phyloP scores from a whole-genome alignment of 2,329 filamentous ascomycete species.

The Xylogone sp. region DNA sequence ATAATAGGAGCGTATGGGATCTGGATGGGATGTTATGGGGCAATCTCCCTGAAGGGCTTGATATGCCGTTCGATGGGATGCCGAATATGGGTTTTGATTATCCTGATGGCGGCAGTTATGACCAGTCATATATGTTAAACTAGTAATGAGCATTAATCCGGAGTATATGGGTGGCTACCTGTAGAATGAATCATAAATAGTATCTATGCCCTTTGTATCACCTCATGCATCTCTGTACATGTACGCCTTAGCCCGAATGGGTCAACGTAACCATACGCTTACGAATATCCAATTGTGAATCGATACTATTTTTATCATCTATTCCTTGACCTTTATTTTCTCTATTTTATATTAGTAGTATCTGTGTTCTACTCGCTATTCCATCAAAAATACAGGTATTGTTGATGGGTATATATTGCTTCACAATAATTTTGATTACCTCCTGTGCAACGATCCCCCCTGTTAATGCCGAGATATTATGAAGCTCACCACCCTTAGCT shows the following conservation, averaged over 20 bases:
- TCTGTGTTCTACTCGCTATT: conserved; percentile 37
- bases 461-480: conserved; percentile 83
- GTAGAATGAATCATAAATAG: too few species aligned
- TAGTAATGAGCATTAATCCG: conserved; percentile 10
- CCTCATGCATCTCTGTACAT: too few species aligned
- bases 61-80: conserved; percentile 27
- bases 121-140: conserved; percentile 18
- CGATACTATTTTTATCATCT: too few species aligned
- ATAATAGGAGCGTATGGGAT: conserved; percentile 53
- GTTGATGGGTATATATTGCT: conserved; percentile 68
- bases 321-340: background rate
- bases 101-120: background rate
- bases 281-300: too few species aligned
- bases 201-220: too few species aligned
- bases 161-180: too few species aligned
- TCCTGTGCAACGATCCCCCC: conserved; percentile 97
- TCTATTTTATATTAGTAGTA: conserved; percentile 21
- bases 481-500: conserved; percentile 78
- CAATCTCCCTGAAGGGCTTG: conserved; percentile 34
- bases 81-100: conserved; percentile 21
- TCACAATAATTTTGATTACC: conserved; percentile 82
- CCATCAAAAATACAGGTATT: conserved; percentile 71
- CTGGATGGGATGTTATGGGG: conserved; percentile 54
- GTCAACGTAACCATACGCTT: too few species aligned
- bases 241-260: too few species aligned